A percentile compares a stretch with the other conserved stretches of the same genome.
These are phyloP conservation scores for Cladophialophora carrionii DNA, from an alignment of 2,329 filamentous ascomycete genomes.

Conservation along the genomic window DNA sequence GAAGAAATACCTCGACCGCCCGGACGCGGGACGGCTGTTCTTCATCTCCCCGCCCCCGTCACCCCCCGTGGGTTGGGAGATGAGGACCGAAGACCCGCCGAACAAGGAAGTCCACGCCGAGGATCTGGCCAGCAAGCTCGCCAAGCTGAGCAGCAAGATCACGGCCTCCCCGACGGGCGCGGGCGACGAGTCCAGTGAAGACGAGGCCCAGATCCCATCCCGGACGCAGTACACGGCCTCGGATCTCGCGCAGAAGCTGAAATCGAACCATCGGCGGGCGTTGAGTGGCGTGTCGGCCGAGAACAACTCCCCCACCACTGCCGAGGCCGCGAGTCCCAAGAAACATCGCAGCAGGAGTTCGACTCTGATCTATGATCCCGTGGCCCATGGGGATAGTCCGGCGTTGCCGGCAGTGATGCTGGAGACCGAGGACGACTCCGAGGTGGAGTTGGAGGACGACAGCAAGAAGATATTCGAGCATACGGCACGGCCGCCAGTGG, in stretches of 20 bases:
- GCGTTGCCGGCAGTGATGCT: slow-evolving; percentile 66
- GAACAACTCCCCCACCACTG: slow-evolving; percentile 21
- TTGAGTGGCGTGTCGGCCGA: slow-evolving; percentile 29
- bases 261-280: slow-evolving; percentile 20
- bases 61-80: slow-evolving; percentile 67
- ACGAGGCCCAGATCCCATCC: slow-evolving; percentile 16
- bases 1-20: slow-evolving; percentile 57
- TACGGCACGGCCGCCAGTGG: slow-evolving; percentile 60
- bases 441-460: slow-evolving; percentile 53
- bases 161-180: slow-evolving; percentile 12
- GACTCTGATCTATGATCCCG: slow-evolving; percentile 65
- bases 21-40: slow-evolving; percentile 64
- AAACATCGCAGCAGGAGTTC: slow-evolving; percentile 56
- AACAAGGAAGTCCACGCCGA: slow-evolving; percentile 68
- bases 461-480: slow-evolving; percentile 52
- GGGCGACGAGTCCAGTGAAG: slow-evolving; percentile 18
- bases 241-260: slow-evolving; percentile 30
- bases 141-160: slow-evolving; percentile 53
- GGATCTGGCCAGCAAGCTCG: slow-evolving; percentile 62
- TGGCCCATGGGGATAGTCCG: slow-evolving; percentile 63
- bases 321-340: slow-evolving; percentile 37
- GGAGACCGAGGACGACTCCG: slow-evolving; percentile 58
- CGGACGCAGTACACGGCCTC: slow-evolving; percentile 30
- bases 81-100: slow-evolving; percentile 64
- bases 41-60: slow-evolving; percentile 68